These are phyloP conservation scores for Pythium sp. DNA, from an alignment of 352 stramenopile species.

Conservation along the genomic window DNA sequence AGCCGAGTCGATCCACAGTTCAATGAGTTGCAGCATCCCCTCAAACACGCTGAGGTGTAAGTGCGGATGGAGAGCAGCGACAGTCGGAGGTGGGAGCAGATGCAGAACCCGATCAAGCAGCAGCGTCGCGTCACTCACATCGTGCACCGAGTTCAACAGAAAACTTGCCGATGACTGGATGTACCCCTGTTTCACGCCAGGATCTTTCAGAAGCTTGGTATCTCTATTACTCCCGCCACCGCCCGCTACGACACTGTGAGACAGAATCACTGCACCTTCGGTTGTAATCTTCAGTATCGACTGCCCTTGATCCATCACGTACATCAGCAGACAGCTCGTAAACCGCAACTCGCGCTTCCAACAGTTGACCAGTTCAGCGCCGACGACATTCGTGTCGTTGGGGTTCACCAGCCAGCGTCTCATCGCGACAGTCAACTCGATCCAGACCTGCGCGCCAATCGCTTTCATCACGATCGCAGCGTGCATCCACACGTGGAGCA, in stretches of 20 bases:
- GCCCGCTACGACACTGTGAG: conserved; percentile 21
- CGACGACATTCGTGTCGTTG: conserved; percentile 54
- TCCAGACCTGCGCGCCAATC: conserved; percentile 66
- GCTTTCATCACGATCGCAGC: conserved; percentile 55
- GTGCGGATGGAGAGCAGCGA: conserved; percentile 57
- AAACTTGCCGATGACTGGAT: conserved; percentile 70
- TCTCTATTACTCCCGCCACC: conserved; percentile 7
- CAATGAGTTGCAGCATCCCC: conserved; percentile 67
- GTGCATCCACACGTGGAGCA: conserved; percentile 88
- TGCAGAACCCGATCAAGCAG: conserved; percentile 80
- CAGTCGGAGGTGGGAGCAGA: conserved; percentile 66
- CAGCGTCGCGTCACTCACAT: conserved; percentile 64
- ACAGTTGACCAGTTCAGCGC: conserved; percentile 70
- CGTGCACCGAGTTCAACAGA: conserved; percentile 55
- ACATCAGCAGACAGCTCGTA: conserved; percentile 79
- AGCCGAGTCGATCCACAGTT: conserved; percentile 79
- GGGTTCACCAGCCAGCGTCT: conserved; percentile 73
- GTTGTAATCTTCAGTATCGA: conserved; percentile 65
- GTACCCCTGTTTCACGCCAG: conserved; percentile 52
- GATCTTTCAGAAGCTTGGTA: conserved; percentile 46
- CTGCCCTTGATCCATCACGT: conserved; percentile 72
- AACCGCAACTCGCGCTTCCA: conserved; percentile 85
- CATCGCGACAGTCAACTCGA: conserved; percentile 78
- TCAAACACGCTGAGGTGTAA: conserved; percentile 76
- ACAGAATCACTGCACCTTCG: conserved; percentile 55